Conservation (phyloP, 306 rosid species). For the Cicer chorassanicum region DNA sequence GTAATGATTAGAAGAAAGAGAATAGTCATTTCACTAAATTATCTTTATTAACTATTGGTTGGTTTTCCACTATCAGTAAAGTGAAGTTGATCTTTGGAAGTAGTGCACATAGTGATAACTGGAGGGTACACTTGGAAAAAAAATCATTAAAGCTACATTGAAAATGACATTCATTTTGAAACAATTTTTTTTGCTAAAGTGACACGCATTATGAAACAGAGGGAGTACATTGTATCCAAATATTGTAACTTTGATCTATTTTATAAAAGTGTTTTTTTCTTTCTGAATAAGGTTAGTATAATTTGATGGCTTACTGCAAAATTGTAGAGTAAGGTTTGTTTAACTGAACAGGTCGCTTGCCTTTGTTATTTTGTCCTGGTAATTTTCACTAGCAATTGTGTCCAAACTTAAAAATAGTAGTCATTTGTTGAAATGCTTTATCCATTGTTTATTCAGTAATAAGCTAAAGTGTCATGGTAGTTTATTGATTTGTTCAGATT, state of each 20-base stretch:
- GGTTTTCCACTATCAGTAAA: too few species aligned
- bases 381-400: conserved; percentile 1
- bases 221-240: neutral
- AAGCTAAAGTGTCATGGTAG: conserved; percentile 32
- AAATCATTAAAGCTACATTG: too few species aligned
- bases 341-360: conserved; percentile 14
- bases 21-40: too few species aligned
- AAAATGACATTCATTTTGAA: too few species aligned
- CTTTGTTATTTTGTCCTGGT: conserved; percentile 30
- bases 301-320: conserved; percentile 32
- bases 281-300: conserved; percentile 10
- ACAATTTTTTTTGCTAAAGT: too few species aligned
- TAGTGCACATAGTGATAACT: too few species aligned
- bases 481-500: conserved; percentile 39
- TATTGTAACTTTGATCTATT: conserved; percentile 18
- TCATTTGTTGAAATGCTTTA: conserved; percentile 26
- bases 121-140: too few species aligned
- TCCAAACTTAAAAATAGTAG: conserved; percentile 22
- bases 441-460: conserved; percentile 22
- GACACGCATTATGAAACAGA: too few species aligned
- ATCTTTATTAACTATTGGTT: too few species aligned
- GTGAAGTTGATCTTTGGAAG: too few species aligned
- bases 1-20: too few species aligned
- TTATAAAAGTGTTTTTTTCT: neutral
- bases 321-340: conserved; percentile 20